Conservation (phyloP, 305 asterid genomes). For the Fraxinus albicans region DNA sequence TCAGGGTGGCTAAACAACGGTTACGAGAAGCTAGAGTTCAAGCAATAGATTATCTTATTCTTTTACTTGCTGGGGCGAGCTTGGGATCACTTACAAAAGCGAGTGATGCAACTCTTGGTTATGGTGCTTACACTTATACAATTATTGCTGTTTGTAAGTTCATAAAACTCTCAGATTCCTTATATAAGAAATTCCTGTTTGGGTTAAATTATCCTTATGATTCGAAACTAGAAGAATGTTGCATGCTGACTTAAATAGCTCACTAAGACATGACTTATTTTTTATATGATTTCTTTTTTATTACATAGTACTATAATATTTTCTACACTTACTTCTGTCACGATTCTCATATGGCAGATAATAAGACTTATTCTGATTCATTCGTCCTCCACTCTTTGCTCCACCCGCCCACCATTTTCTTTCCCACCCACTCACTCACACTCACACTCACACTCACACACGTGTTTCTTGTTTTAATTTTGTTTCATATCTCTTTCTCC, state of each 20-base stretch:
- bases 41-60: constrained; percentile 70
- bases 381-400: background rate
- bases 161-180: constrained; percentile 12
- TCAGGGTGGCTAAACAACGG: constrained; percentile 77
- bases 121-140: constrained; percentile 78
- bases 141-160: constrained; percentile 84
- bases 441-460: background rate
- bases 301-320: background rate
- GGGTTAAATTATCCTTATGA: background rate
- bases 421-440: background rate
- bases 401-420: background rate
- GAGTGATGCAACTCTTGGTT: constrained; percentile 73
- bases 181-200: background rate
- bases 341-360: background rate
- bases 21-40: constrained; percentile 77
- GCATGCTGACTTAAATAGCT: background rate
- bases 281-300: background rate
- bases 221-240: constrained; percentile 13
- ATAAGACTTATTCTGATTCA: background rate
- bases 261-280: background rate
- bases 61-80: constrained; percentile 88
- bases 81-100: constrained; percentile 76
- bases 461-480: background rate
- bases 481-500: constrained; percentile 9
- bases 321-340: no score